A percentile compares a stretch with the other conserved stretches of the same genome.
Evolutionary conservation across 345 rosid genomes (phyloP).

Genomic region (Pistacia atlantica): DNA sequence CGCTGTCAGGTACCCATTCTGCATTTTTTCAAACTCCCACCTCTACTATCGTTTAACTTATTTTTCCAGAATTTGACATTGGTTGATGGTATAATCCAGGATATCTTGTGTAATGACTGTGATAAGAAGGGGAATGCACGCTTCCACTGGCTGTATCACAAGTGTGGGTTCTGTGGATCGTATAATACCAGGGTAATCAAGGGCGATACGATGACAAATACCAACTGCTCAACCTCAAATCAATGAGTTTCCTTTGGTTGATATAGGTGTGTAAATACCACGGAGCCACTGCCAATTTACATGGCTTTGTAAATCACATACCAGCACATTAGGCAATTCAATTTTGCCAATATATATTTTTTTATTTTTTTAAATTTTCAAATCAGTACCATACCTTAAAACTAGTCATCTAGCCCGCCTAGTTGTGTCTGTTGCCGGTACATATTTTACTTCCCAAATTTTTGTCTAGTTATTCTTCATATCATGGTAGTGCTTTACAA

Average conservation of each 20-base stretch:
- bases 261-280: constrained; percentile 17
- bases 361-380: background rate
- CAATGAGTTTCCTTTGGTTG: constrained; percentile 7
- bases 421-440: background rate
- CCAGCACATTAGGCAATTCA: constrained; percentile 1
- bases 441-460: background rate
- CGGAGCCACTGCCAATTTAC: background rate
- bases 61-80: background rate
- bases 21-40: background rate
- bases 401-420: background rate
- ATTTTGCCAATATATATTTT: background rate
- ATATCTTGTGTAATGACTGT: constrained; percentile 75
- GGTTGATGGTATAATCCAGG: constrained; percentile 39
- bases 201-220: constrained; percentile 20
- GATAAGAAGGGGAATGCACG: constrained; percentile 60
- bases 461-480: background rate
- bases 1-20: constrained; percentile 47
- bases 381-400: background rate
- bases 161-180: constrained; percentile 64
- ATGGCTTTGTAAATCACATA: constrained; percentile 6
- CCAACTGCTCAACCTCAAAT: constrained; percentile 24
- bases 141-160: constrained; percentile 84
- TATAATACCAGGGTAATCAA: constrained; percentile 60
- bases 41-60: background rate
- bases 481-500: background rate